Evolutionary conservation across 192 early-diverging fungal species (phyloP).

Genomic region (Dissophora ornata): DNA sequence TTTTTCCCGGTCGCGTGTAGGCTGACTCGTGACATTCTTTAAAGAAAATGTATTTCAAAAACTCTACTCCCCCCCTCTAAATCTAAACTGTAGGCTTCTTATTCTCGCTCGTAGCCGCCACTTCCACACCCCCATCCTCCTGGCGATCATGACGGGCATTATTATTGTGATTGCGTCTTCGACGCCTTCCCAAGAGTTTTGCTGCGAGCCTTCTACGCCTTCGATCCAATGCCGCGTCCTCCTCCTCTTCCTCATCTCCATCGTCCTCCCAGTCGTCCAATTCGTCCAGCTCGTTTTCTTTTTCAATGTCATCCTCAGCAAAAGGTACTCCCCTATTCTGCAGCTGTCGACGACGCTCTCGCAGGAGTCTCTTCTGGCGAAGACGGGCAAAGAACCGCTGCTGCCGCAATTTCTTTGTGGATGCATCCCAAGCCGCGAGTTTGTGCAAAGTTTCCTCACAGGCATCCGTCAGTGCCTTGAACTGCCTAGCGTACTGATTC

Average conservation of each 20-base stretch:
- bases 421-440: conserved; percentile 17
- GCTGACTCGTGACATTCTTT: too few relatives aligned
- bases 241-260: conserved; percentile 17
- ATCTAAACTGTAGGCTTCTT: too few relatives aligned
- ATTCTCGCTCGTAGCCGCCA: too few relatives aligned
- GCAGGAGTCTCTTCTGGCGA: conserved; percentile 1
- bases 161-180: not conserved
- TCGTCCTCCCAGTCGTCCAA: conserved; percentile 32
- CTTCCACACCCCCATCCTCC: too few relatives aligned
- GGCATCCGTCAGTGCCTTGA: conserved; percentile 10
- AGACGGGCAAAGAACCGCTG: not conserved
- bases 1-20: too few relatives aligned
- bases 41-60: too few relatives aligned
- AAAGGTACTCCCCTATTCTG: not conserved
- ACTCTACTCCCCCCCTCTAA: too few relatives aligned
- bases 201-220: conserved; percentile 2
- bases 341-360: conserved; percentile 8
- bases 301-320: conserved; percentile 1
- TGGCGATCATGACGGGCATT: not conserved
- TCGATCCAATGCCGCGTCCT: conserved; percentile 17
- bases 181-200: not conserved
- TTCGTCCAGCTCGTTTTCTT: conserved; percentile 29
- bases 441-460: conserved; percentile 16
- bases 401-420: not conserved
- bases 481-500: conserved; percentile 22